A percentile compares a stretch with the other conserved stretches of the same genome.
Conservation (phyloP, 805 yeast genomes). For the Candida boleticola region DNA sequence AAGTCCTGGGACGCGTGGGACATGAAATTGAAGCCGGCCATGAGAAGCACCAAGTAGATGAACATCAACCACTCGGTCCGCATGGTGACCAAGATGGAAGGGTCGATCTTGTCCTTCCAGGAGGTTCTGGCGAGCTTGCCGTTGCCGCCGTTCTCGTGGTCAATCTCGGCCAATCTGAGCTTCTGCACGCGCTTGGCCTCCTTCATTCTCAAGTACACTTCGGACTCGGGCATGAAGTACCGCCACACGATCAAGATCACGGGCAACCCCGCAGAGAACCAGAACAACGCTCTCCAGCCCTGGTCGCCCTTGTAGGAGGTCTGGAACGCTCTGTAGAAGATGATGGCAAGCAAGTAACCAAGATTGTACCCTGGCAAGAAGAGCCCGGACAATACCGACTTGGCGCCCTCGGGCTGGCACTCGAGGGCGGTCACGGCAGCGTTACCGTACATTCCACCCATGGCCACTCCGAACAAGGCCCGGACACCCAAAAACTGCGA, state of each 20-base stretch:
- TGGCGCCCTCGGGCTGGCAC: constrained; percentile 57
- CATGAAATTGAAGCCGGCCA: constrained; percentile 70
- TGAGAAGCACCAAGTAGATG: constrained; percentile 36
- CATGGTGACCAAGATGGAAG: constrained; percentile 9
- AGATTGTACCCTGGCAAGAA: constrained; percentile 59
- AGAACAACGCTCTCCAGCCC: constrained; percentile 69
- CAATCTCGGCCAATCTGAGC: constrained; percentile 11
- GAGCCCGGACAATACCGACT: constrained; percentile 62
- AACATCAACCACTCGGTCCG: constrained; percentile 30
- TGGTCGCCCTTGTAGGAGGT: constrained; percentile 33
- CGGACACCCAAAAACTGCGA: constrained; percentile 57
- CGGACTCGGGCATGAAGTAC: constrained; percentile 57
- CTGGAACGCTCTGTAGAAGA: constrained; percentile 61
- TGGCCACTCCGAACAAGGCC: constrained; percentile 63
- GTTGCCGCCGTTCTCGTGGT: constrained; percentile 1
- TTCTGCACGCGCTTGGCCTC: constrained; percentile 10
- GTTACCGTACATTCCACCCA: constrained; percentile 72
- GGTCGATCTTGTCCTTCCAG: constrained; percentile 11
- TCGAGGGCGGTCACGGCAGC: constrained; percentile 67
- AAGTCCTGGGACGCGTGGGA: constrained; percentile 77
- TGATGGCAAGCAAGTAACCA: constrained; percentile 63
- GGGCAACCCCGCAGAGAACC: constrained; percentile 74
- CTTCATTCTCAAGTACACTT: constrained; percentile 39
- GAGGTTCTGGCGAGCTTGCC: constrained; percentile 8
- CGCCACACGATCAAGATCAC: constrained; percentile 59